phyloP scores from a whole-genome alignment of 1,284 basidiomycete genomes.

The Anthracocystis walkeri region DNA sequence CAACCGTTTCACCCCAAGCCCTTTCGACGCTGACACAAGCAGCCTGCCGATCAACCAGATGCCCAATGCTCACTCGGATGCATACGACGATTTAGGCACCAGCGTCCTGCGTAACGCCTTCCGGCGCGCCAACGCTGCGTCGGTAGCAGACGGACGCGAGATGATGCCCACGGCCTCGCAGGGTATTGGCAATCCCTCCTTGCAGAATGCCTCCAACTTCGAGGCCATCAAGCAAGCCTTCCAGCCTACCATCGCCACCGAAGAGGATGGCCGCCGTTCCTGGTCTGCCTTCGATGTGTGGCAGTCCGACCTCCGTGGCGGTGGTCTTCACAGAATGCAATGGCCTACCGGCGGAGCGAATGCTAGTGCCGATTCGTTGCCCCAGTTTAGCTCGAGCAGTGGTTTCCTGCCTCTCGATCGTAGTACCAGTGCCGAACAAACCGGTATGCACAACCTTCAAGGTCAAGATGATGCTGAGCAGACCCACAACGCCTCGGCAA shows the following conservation, averaged over 20 bases:
- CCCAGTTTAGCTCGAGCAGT: conserved; percentile 34
- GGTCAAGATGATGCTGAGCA: conserved; percentile 25
- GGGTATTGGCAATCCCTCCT: conserved; percentile 25
- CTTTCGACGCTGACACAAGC: conserved; percentile 13
- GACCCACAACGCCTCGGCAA: conserved; percentile 31
- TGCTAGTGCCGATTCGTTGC: conserved; percentile 46
- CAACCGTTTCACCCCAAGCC: conserved; percentile 16
- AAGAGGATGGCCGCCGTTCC: conserved; percentile 57
- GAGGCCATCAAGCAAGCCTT: conserved; percentile 60
- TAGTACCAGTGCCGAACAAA: conserved; percentile 35
- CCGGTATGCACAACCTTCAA: conserved; percentile 4
- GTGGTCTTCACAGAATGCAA: conserved; percentile 22
- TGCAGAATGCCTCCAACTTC: conserved; percentile 53
- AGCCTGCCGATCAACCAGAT: conserved; percentile 26
- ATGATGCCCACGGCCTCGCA: conserved; percentile 20
- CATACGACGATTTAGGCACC: conserved; percentile 31
- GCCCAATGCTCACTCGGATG: conserved; percentile 21
- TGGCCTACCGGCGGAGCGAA: conserved; percentile 34
- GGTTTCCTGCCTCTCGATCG: conserved; percentile 44
- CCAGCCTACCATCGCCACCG: conserved; percentile 47
- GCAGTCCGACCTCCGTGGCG: conserved; percentile 47
- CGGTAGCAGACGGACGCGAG: conserved; percentile 18
- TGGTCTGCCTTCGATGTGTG: conserved; percentile 62
- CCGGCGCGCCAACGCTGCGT: conserved; percentile 37
- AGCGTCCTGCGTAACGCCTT: conserved; percentile 42